Evolutionary conservation across 2,329 filamentous ascomycete species (phyloP).

Genomic region (Fusarium piperis): DNA sequence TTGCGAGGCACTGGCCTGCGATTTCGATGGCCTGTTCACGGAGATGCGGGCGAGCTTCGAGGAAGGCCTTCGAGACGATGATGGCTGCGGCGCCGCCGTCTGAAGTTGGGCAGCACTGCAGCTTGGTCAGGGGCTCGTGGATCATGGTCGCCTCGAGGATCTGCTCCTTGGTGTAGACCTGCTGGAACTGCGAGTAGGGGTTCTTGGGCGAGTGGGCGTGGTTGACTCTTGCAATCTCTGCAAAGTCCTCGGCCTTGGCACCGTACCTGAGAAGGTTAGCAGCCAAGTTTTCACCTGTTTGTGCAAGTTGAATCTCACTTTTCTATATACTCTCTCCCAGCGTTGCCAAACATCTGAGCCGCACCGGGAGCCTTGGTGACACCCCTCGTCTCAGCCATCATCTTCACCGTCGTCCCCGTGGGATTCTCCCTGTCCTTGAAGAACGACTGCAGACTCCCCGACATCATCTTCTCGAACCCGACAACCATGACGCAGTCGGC

Average conservation of each 20-base stretch:
- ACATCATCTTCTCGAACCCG: slow-evolving; percentile 98
- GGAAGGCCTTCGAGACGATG: slow-evolving; percentile 87
- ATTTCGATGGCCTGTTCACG: slow-evolving; percentile 86
- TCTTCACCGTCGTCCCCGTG: slow-evolving; percentile 73
- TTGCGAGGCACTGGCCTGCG: slow-evolving; percentile 88
- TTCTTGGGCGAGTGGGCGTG: slow-evolving; percentile 92
- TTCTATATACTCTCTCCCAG: slow-evolving; percentile 93
- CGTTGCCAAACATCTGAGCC: slow-evolving; percentile 96
- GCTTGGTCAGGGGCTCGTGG: slow-evolving; percentile 88
- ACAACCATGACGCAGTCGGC: slow-evolving; percentile 91
- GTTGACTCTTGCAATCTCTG: slow-evolving; percentile 92
- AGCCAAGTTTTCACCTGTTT: neutral
- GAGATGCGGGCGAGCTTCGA: slow-evolving; percentile 85
- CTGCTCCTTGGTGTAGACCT: slow-evolving; percentile 89
- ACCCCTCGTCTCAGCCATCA: slow-evolving; percentile 87
- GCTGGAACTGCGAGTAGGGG: slow-evolving; percentile 97
- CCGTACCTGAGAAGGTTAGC: slow-evolving; percentile 69
- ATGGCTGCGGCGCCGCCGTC: slow-evolving; percentile 91
- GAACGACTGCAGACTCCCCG: slow-evolving; percentile 83
- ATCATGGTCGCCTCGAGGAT: slow-evolving; percentile 80
- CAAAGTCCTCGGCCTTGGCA: slow-evolving; percentile 86
- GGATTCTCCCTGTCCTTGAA: slow-evolving; percentile 89
- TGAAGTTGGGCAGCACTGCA: slow-evolving; percentile 98
- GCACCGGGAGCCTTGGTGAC: slow-evolving; percentile 84
- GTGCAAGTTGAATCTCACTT: slow-evolving; percentile 63